phyloP scores from a whole-genome alignment of 2,329 filamentous ascomycete species.

The Reticulascus tulasneorum region DNA sequence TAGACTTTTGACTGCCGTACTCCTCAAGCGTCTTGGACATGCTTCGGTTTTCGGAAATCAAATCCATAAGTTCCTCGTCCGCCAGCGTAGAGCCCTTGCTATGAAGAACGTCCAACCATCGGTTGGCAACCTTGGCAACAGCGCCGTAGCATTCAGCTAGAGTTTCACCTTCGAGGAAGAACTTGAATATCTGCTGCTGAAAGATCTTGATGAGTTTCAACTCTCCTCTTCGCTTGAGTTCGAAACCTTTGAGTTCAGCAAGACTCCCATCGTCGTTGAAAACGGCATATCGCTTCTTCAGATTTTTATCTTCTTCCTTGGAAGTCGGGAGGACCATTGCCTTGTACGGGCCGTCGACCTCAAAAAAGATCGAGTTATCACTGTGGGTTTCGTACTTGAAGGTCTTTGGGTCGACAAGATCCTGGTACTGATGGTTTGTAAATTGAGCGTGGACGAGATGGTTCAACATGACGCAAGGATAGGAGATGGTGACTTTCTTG shows the following conservation, averaged over 20 bases:
- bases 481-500: slow-evolving; percentile 95
- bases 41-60: slow-evolving; percentile 99
- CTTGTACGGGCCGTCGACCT: slow-evolving; percentile 95
- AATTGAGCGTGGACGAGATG: slow-evolving; percentile 92
- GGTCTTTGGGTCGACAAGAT: slow-evolving; percentile 69
- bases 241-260: slow-evolving; percentile 94
- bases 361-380: slow-evolving; percentile 99
- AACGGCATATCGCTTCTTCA: slow-evolving; percentile 98
- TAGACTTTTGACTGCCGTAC: slow-evolving; percentile 93
- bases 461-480: slow-evolving; percentile 98
- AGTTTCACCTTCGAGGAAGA: slow-evolving; percentile 89
- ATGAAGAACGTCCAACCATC: slow-evolving; percentile 93
- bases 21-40: slow-evolving; percentile 98
- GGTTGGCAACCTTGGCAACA: slow-evolving; percentile 91
- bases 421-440: slow-evolving; percentile 97
- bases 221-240: slow-evolving; percentile 95
- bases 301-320: slow-evolving; percentile 98
- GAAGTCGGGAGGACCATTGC: slow-evolving; percentile 97
- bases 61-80: slow-evolving; percentile 94
- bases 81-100: slow-evolving; percentile 84
- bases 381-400: slow-evolving; percentile 96
- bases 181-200: slow-evolving; percentile 98
- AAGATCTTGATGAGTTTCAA: slow-evolving; percentile 99
- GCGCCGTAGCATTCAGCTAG: slow-evolving; percentile 84
- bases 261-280: slow-evolving; percentile 97